These are phyloP conservation scores for Whalleya microplaca DNA, from an alignment of 2,329 filamentous ascomycete genomes.

Conservation along the genomic window DNA sequence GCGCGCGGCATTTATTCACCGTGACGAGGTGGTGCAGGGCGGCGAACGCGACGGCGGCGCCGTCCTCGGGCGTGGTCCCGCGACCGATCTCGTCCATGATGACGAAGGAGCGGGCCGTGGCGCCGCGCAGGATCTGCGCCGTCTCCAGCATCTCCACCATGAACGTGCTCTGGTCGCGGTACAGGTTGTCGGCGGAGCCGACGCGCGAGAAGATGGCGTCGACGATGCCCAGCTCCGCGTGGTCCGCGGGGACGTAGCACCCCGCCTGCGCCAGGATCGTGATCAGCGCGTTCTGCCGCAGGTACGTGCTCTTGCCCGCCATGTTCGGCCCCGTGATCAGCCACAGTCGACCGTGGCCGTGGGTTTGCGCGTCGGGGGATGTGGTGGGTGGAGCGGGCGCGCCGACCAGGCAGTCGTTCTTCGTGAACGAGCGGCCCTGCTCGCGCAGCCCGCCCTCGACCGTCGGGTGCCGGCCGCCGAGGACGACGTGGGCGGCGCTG, in stretches of 20 bases:
- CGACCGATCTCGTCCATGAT: constrained; percentile 99
- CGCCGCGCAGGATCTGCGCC: constrained; percentile 82
- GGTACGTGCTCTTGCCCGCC: constrained; percentile 95
- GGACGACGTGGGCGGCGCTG: constrained; percentile 64
- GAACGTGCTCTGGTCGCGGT: constrained; percentile 92
- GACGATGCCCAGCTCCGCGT: constrained; percentile 86
- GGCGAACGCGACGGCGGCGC: constrained; percentile 86
- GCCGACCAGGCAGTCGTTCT: constrained; percentile 86
- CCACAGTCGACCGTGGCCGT: constrained; percentile 61
- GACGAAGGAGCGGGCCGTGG: constrained; percentile 83
- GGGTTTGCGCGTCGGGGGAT: too few relatives aligned
- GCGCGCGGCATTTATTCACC: constrained; percentile 74
- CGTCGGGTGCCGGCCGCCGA: constrained; percentile 88
- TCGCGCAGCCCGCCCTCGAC: constrained; percentile 82
- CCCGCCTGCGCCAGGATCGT: constrained; percentile 92
- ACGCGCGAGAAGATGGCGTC: constrained; percentile 94
- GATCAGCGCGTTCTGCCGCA: constrained; percentile 94
- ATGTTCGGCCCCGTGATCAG: constrained; percentile 89
- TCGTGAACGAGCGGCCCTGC: constrained; percentile 79
- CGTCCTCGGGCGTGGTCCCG: constrained; percentile 92
- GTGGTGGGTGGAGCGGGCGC: too few relatives aligned
- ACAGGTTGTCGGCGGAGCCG: constrained; percentile 94
- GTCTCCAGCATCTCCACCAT: constrained; percentile 99
- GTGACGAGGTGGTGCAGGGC: constrained; percentile 82
- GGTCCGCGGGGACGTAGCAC: constrained; percentile 86